Conservation (phyloP, 345 rosid species). For the Eucalyptus caleyi region DNA sequence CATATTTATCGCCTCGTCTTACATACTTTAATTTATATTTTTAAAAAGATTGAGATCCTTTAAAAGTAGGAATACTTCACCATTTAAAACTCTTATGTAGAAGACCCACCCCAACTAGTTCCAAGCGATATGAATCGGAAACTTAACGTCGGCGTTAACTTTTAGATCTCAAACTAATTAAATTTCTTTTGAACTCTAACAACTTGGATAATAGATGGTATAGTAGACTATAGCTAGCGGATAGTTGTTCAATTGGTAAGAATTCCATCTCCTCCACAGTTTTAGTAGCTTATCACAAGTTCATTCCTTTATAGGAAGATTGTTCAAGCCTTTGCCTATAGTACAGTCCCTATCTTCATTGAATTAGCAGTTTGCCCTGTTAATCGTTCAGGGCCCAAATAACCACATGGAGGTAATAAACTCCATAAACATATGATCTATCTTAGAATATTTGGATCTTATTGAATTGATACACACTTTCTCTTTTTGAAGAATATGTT, state of each 20-base stretch:
- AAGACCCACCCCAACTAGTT: not conserved
- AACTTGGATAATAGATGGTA: not conserved
- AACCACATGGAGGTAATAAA: not conserved
- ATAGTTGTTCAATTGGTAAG: not conserved
- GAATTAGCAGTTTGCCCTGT: rapidly evolving
- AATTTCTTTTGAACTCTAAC: not conserved
- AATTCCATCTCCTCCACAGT: not conserved
- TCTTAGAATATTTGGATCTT: not conserved
- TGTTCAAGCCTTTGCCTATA: not conserved
- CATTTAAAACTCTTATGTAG: not conserved
- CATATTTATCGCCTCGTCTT: not conserved
- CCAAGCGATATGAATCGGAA: not conserved
- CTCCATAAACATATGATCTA: not conserved
- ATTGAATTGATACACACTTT: not conserved
- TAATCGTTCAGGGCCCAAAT: not conserved
- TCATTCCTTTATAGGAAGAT: not conserved
- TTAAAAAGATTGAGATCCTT: not conserved
- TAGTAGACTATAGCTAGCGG: rapidly evolving
- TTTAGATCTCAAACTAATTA: not conserved
- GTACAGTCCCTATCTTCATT: not conserved
- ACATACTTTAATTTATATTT: not conserved
- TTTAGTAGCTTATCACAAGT: not conserved
- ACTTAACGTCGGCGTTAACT: not conserved
- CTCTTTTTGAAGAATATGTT: not conserved
- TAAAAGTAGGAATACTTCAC: not conserved